Evolutionary conservation across 306 rosid genomes (phyloP).

Genomic region (Senna siamea): DNA sequence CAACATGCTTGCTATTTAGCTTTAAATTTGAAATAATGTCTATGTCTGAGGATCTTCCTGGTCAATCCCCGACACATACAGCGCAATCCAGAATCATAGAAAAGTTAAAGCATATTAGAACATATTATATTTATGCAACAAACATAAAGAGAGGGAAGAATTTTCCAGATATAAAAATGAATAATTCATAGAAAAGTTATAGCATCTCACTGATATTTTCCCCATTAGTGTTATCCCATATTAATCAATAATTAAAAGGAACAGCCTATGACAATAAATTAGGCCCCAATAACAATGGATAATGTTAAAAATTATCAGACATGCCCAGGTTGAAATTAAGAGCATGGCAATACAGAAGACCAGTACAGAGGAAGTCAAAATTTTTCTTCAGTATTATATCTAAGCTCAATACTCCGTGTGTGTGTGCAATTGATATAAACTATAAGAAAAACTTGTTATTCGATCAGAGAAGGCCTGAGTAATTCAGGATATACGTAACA

Average conservation of each 20-base stretch:
- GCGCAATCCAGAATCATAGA: neutral
- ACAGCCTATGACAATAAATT: neutral
- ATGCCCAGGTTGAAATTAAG: too few species aligned
- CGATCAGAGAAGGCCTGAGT: too few species aligned
- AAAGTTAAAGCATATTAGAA: slow-evolving; percentile 14
- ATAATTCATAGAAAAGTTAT: neutral
- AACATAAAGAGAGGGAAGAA: neutral
- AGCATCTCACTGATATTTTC: neutral
- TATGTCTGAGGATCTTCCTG: slow-evolving; percentile 27
- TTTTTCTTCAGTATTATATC: too few species aligned
- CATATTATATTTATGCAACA: neutral
- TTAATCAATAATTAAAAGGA: slow-evolving; percentile 13
- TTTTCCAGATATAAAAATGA: neutral
- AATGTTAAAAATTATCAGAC: too few species aligned
- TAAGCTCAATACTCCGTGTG: too few species aligned
- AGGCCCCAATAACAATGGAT: too few species aligned
- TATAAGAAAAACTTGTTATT: too few species aligned
- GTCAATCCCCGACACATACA: slow-evolving; percentile 16
- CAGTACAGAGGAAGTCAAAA: too few species aligned
- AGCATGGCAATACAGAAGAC: too few species aligned
- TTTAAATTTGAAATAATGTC: slow-evolving; percentile 17
- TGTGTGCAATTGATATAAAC: too few species aligned
- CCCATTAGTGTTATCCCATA: neutral
- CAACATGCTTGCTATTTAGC: slow-evolving; percentile 23
- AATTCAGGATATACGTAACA: too few species aligned